Percentiles rank a stretch among this genome's conserved stretches.
phyloP scores from a whole-genome alignment of 768 basidiomycete species.

The Naganishia kalamii region DNA sequence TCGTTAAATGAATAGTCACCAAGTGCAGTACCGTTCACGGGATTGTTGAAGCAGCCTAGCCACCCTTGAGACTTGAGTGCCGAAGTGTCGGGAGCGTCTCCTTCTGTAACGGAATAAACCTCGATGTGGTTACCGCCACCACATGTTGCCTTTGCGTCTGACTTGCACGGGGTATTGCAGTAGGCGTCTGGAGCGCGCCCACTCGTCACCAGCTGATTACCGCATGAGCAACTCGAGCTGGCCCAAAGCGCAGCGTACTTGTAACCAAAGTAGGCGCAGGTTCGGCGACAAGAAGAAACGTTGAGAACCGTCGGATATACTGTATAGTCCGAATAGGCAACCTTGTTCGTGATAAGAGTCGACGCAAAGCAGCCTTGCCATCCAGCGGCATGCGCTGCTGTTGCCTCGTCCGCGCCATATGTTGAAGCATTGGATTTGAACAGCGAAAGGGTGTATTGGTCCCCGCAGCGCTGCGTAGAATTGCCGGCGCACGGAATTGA shows the following conservation, averaged over 20 bases:
- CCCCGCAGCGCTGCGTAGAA: not conserved
- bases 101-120: constrained; percentile 15
- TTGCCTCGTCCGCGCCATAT: not conserved
- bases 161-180: constrained; percentile 21
- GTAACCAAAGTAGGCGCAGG: constrained; percentile 26
- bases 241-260: not conserved
- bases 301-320: constrained; percentile 9
- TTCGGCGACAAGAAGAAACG: constrained; percentile 23
- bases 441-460: not conserved
- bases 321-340: not conserved
- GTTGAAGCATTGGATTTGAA: not conserved
- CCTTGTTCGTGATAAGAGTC: not conserved
- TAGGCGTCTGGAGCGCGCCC: constrained; percentile 10
- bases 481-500: not conserved
- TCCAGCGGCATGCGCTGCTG: constrained; percentile 26
- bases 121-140: constrained; percentile 24
- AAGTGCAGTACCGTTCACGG: not conserved
- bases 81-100: not conserved
- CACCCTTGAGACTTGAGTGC: constrained; percentile 19
- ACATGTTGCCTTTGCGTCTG: constrained; percentile 25
- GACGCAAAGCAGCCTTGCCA: constrained; percentile 30
- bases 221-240: constrained; percentile 10
- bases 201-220: not conserved
- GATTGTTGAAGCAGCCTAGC: constrained; percentile 28
- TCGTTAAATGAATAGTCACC: not conserved